Evolutionary conservation across 768 basidiomycete species (phyloP).

Genomic region (Russula sp.): DNA sequence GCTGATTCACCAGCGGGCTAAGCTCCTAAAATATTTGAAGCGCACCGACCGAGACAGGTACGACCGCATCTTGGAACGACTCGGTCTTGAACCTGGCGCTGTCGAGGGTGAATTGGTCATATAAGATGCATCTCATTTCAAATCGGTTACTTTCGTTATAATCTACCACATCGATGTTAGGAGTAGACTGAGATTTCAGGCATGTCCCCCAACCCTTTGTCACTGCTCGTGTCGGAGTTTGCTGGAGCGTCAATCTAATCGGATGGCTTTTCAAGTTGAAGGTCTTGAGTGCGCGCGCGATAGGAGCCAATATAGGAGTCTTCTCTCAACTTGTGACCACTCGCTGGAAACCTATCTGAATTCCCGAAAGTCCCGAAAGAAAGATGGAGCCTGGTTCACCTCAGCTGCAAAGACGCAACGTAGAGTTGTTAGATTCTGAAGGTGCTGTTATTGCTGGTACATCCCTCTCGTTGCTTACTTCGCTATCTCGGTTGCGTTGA

Average conservation of each 20-base stretch:
- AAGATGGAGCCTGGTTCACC: not conserved
- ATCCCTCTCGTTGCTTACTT: not conserved
- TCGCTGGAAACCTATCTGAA: not conserved
- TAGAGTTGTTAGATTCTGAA: not conserved
- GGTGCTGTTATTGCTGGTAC: not conserved
- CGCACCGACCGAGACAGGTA: constrained; percentile 61
- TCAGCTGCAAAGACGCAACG: constrained; percentile 8
- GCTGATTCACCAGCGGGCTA: constrained; percentile 79
- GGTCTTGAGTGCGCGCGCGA: too few species aligned
- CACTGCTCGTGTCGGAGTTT: too few species aligned
- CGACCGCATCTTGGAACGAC: constrained; percentile 58
- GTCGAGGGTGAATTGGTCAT: constrained; percentile 90
- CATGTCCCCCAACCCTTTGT: too few species aligned
- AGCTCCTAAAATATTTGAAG: constrained; percentile 75
- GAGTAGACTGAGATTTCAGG: too few species aligned
- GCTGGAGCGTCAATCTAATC: too few species aligned
- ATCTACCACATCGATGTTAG: too few species aligned
- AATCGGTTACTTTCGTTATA: constrained; percentile 27
- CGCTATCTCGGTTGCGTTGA: not conserved
- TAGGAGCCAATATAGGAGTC: too few species aligned
- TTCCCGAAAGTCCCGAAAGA: too few species aligned
- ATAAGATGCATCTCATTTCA: constrained; percentile 34
- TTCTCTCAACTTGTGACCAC: too few species aligned
- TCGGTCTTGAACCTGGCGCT: constrained; percentile 71
- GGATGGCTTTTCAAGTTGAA: too few species aligned